Evolutionary conservation across 306 rosid species (phyloP).

Genomic region (Pterocarpus santalinus): DNA sequence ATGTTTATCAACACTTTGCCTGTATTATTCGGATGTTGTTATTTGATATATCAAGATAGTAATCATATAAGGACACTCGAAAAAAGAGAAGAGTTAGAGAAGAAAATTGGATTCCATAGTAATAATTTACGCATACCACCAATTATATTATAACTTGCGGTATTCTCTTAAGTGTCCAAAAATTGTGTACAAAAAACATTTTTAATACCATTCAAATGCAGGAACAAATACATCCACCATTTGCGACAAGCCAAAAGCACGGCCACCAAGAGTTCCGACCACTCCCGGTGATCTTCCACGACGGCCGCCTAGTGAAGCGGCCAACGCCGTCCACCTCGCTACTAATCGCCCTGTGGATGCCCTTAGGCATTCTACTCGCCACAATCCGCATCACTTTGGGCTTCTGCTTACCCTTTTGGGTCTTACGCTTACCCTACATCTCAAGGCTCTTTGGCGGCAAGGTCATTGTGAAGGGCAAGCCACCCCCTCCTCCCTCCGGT

Average conservation of each 20-base stretch:
- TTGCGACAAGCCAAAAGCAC: conserved; percentile 35
- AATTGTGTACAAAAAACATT: too few relatives aligned
- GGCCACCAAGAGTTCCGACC: conserved; percentile 63
- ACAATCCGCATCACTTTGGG: conserved; percentile 61
- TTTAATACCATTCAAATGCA: conserved; percentile 25
- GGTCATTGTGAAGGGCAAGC: conserved; percentile 75
- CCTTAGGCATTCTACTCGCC: conserved; percentile 84
- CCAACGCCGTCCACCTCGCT: conserved; percentile 80
- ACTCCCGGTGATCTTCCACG: conserved; percentile 91
- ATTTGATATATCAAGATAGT: too few relatives aligned
- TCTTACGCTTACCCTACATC: conserved; percentile 53
- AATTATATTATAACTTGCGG: too few relatives aligned
- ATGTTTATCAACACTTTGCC: not conserved
- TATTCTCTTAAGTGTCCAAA: too few relatives aligned
- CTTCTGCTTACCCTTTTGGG: conserved; percentile 67
- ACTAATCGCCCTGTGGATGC: conserved; percentile 85
- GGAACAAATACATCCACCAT: conserved; percentile 70
- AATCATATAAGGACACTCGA: too few relatives aligned
- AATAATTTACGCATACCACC: too few relatives aligned
- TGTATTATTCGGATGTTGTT: too few relatives aligned
- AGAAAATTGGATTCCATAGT: too few relatives aligned
- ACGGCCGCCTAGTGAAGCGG: conserved; percentile 91
- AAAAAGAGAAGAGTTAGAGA: too few relatives aligned
- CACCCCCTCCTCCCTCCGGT: conserved; percentile 59
- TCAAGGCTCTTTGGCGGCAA: conserved; percentile 68